A percentile compares a stretch with the other conserved stretches of the same genome.
These are phyloP conservation scores for Colletotrichum agaves DNA, from an alignment of 2,329 filamentous ascomycete species.

Conservation along the genomic window DNA sequence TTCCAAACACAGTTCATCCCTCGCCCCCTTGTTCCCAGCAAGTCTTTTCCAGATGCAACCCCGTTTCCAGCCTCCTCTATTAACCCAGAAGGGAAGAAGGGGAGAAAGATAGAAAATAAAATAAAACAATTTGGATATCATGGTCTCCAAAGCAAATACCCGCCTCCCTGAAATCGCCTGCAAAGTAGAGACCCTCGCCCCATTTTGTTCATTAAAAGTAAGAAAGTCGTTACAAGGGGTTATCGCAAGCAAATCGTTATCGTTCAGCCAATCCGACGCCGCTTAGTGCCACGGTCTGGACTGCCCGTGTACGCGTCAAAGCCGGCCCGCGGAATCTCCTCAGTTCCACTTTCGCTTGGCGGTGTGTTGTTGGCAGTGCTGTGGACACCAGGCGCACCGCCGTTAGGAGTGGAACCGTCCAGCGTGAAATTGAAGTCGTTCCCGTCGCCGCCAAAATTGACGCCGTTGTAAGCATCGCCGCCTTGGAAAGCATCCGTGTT, in stretches of 20 bases:
- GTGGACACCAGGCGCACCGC: conserved; percentile 40
- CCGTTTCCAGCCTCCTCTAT: not conserved
- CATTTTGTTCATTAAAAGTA: conserved; percentile 25
- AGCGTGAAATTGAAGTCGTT: conserved; percentile 64
- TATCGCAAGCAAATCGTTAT: not conserved
- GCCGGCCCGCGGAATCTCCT: conserved; percentile 61
- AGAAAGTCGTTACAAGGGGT: conserved; percentile 10
- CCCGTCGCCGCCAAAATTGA: conserved; percentile 54
- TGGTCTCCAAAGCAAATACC: conserved; percentile 21
- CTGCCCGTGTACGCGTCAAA: conserved; percentile 44
- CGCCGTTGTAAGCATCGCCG: conserved; percentile 53
- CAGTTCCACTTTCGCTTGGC: conserved; percentile 60
- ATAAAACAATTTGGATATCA: conserved; percentile 24
- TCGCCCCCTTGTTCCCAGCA: not conserved
- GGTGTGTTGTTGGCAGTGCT: conserved; percentile 46
- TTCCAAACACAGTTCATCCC: not conserved
- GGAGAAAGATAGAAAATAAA: not conserved
- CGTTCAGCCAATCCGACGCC: conserved; percentile 47
- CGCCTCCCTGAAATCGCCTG: conserved; percentile 13
- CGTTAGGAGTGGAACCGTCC: conserved; percentile 46
- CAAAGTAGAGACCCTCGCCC: conserved; percentile 7
- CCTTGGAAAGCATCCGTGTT: conserved; percentile 54
- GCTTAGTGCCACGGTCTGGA: conserved; percentile 48
- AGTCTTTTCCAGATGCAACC: conserved; percentile 12
- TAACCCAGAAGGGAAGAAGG: not conserved